Evolutionary conservation across 352 stramenopile species (phyloP).

Genomic region (Phytophthora macrochlamydospora): DNA sequence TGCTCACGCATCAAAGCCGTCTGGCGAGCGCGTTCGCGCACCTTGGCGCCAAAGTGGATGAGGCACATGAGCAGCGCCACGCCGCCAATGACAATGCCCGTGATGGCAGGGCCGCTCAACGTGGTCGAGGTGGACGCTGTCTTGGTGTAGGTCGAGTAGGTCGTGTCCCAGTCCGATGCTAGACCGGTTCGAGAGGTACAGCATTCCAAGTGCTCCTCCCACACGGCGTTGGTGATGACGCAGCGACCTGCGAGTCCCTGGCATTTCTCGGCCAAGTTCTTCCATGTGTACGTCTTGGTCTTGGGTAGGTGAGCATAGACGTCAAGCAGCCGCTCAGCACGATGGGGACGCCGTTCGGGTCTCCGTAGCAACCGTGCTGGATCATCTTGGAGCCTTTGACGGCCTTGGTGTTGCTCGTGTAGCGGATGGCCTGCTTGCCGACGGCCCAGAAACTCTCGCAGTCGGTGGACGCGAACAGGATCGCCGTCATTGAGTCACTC

Average conservation of each 20-base stretch:
- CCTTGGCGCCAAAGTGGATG: conserved; percentile 86
- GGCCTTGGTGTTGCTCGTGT: conserved; percentile 70
- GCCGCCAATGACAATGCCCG: conserved; percentile 80
- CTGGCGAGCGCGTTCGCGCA: conserved; percentile 77
- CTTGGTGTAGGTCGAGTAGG: conserved; percentile 76
- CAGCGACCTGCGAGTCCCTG: conserved; percentile 76
- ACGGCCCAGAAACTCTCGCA: conserved; percentile 88
- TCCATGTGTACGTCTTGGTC: conserved; percentile 83
- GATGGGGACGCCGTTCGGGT: conserved; percentile 61
- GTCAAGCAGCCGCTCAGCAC: conserved; percentile 83
- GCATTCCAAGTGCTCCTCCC: conserved; percentile 84
- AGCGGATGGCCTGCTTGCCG: conserved; percentile 74
- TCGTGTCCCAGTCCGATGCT: conserved; percentile 72
- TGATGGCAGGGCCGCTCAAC: conserved; percentile 74
- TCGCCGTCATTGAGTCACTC: conserved; percentile 56
- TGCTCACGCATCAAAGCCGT: conserved; percentile 89
- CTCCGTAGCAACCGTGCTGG: conserved; percentile 84
- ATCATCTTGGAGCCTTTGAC: conserved; percentile 85
- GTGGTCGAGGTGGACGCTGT: conserved; percentile 50
- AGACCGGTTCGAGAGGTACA: conserved; percentile 63
- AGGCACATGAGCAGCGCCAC: conserved; percentile 82
- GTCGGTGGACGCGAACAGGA: conserved; percentile 84
- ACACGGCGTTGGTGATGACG: conserved; percentile 86
- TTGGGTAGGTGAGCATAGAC: conserved; percentile 74
- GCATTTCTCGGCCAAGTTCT: conserved; percentile 84